Evolutionary conservation across 169 alveolate genomes (phyloP).

Genomic region (Plasmodium chabaudi): DNA sequence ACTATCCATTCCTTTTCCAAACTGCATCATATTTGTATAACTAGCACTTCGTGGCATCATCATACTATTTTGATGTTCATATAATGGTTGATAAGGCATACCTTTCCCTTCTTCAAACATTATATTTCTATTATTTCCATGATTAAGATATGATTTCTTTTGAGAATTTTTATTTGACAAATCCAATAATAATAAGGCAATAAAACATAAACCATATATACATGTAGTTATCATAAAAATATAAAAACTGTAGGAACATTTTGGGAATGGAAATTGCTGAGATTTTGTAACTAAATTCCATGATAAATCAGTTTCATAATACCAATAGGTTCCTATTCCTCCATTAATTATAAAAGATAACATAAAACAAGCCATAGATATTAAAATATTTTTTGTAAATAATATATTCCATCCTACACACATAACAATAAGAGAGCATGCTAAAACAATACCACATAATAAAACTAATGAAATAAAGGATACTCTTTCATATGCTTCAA

Average conservation of each 20-base stretch:
- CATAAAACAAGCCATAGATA: slow-evolving; percentile 61
- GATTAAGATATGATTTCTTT: slow-evolving; percentile 46
- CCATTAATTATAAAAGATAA: slow-evolving; percentile 55
- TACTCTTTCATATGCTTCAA: slow-evolving; percentile 68
- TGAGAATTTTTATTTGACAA: slow-evolving; percentile 15
- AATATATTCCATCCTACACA: slow-evolving; percentile 57
- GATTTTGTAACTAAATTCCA: slow-evolving; percentile 49
- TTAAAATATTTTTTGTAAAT: slow-evolving; percentile 39
- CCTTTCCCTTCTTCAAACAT: slow-evolving; percentile 19
- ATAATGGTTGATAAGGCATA: slow-evolving; percentile 38
- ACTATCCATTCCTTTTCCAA: slow-evolving; percentile 30
- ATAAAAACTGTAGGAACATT: slow-evolving; percentile 60
- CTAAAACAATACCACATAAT: slow-evolving; percentile 37
- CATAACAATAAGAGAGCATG: slow-evolving; percentile 31
- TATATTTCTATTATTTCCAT: slow-evolving; percentile 23
- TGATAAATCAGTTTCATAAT: slow-evolving; percentile 65
- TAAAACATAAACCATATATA: slow-evolving; percentile 45
- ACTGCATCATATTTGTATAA: slow-evolving; percentile 37
- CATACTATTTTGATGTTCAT: slow-evolving; percentile 15
- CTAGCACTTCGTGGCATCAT: slow-evolving; percentile 67
- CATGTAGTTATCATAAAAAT: slow-evolving; percentile 47
- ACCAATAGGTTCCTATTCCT: slow-evolving; percentile 63
- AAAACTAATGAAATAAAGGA: slow-evolving; percentile 53
- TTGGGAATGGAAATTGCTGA: slow-evolving; percentile 65
- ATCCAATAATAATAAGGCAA: slow-evolving; percentile 27